phyloP scores from a whole-genome alignment of 1,284 basidiomycete species.

The Marasmius tenuissimus region DNA sequence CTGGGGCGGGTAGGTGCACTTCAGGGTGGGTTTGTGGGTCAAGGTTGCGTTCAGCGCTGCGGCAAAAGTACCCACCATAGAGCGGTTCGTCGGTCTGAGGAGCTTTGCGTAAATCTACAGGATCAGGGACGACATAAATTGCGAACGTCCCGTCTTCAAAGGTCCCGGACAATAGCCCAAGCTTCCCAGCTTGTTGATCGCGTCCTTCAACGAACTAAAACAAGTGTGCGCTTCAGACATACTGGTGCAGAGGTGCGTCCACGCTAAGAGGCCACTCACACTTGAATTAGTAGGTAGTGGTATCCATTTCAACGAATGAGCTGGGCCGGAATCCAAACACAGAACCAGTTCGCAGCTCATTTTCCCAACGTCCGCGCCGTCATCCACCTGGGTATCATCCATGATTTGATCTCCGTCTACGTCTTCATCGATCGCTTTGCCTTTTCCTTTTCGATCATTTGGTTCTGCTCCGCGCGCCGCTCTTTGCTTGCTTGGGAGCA shows the following conservation, averaged over 20 bases:
- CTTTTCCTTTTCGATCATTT: not conserved
- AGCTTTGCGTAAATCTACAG: constrained; percentile 45
- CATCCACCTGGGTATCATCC: constrained; percentile 12
- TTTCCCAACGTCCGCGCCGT: constrained; percentile 31
- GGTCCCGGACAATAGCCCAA: constrained; percentile 80
- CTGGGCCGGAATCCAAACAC: constrained; percentile 75
- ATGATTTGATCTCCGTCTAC: not conserved
- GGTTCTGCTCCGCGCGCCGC: not conserved
- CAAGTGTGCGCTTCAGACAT: not conserved
- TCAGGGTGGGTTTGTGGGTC: constrained; percentile 24
- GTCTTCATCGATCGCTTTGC: not conserved
- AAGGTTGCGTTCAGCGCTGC: not conserved
- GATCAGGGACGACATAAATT: constrained; percentile 77
- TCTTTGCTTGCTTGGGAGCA: constrained; percentile 22
- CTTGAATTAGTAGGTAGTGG: constrained; percentile 77
- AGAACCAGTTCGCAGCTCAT: constrained; percentile 75
- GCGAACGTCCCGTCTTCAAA: constrained; percentile 83
- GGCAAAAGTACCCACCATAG: constrained; percentile 35
- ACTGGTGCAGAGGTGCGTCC: too few relatives aligned
- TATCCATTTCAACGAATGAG: constrained; percentile 85
- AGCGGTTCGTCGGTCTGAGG: constrained; percentile 31
- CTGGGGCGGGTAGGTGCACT: constrained; percentile 61
- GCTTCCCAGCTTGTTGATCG: constrained; percentile 46
- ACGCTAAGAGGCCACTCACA: constrained; percentile 15
- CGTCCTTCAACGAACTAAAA: constrained; percentile 1